Base-by-base conservation (phyloP, 2,329 filamentous ascomycete species). In the Penicillium sp. region DNA sequence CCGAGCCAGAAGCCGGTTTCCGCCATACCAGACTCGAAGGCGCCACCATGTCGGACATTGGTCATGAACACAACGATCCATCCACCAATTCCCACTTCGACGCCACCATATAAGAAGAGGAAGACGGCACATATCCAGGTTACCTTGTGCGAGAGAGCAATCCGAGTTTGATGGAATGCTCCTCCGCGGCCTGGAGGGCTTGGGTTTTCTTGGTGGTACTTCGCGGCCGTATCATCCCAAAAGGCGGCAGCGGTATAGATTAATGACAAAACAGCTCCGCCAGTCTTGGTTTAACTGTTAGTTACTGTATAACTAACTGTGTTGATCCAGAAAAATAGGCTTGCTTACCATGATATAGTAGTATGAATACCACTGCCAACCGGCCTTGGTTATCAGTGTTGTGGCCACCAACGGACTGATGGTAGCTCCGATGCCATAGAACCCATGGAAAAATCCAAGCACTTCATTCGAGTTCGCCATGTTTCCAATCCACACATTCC, bases 21-120 rank as follows among this genome's bases (percentile, higher is more conserved):
- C 0, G 83, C 84, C 71, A 92, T 82, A 2, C 89, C 89, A 16
- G 86, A 84, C 6, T 84, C 79, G 65, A 91, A 91, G 0, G 83
- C 75, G 22, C 77, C 80, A 4, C 84, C 87, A 27, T 85, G 70
- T 13, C 90, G 81, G 10, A 89, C 85, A 18, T 81, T 75, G 11
- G 90, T 82, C 87, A 92, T 92, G 70, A 92, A 92, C 1, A 86
- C 86, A 46, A 90, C 85, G 56, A 92, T 85, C 88, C 88, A 91
- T 16, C 88, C 89, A 11, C 59, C 59, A 14, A 62, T 62, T 34
- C 55, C 55, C 21, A 62, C 59, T 44, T 62, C 59, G 16, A 55
- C 53, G 11, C 59, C 59, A 5, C 59, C 59, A 13, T 62, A 62
- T 5, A 62, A 52, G 8, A 92, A 81, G 18, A 92, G 75, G 68